Evolutionary conservation across 192 early-diverging fungal genomes (phyloP).

Genomic region (Funneliformis mosseae): DNA sequence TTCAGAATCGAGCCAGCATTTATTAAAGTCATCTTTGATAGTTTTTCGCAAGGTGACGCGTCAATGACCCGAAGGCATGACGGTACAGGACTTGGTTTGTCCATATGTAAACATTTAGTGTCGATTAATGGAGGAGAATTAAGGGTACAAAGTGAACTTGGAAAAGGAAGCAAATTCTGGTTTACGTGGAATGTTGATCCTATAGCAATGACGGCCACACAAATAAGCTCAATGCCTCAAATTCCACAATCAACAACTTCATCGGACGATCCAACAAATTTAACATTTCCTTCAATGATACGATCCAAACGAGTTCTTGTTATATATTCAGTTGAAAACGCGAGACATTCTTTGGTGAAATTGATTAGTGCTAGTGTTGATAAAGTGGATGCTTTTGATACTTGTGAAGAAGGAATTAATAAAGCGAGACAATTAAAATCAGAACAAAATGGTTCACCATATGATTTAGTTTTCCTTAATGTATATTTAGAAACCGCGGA

Average conservation of each 20-base stretch:
- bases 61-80: constrained; percentile 72
- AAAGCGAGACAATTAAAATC: constrained; percentile 23
- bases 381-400: constrained; percentile 34
- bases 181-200: constrained; percentile 53
- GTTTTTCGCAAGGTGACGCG: constrained; percentile 71
- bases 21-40: constrained; percentile 65
- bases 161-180: constrained; percentile 66
- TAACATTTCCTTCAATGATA: constrained; percentile 23
- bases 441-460: constrained; percentile 28
- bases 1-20: constrained; percentile 61
- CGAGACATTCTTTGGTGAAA: constrained; percentile 1
- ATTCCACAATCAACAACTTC: constrained; percentile 32
- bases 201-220: background rate
- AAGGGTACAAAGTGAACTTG: constrained; percentile 62
- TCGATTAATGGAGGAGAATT: constrained; percentile 73
- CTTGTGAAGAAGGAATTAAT: constrained; percentile 34
- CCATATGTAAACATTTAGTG: constrained; percentile 74
- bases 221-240: constrained; percentile 32
- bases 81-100: constrained; percentile 76
- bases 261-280: background rate
- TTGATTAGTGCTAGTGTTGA: background rate
- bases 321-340: constrained; percentile 24
- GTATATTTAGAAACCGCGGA: constrained; percentile 32
- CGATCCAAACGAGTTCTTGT: constrained; percentile 32
- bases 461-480: constrained; percentile 43